phyloP scores from a whole-genome alignment of 306 rosid species.

The Ammopiptanthus mongolicus region DNA sequence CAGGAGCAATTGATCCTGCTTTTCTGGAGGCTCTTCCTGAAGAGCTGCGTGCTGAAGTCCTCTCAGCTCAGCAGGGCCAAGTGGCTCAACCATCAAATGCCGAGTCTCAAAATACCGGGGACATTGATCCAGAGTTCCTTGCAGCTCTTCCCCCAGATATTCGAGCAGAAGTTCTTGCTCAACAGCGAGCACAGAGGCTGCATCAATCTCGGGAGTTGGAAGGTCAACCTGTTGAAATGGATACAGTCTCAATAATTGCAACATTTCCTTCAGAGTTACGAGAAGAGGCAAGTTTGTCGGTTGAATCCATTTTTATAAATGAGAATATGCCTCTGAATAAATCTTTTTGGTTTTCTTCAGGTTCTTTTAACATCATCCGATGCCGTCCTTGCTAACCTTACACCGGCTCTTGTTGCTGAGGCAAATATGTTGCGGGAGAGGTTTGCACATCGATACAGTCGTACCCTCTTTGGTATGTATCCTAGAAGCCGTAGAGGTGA shows the following conservation, averaged over 20 bases:
- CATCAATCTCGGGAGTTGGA: slow-evolving; percentile 96
- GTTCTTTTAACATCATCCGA: slow-evolving; percentile 96
- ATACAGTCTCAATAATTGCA: slow-evolving; percentile 94
- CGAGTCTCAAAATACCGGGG: slow-evolving; percentile 71
- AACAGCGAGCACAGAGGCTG: slow-evolving; percentile 91
- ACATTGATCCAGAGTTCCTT: slow-evolving; percentile 98
- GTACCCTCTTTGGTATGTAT: slow-evolving; percentile 85
- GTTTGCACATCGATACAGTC: slow-evolving; percentile 91
- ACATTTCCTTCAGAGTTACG: slow-evolving; percentile 95
- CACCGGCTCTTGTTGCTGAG: slow-evolving; percentile 98
- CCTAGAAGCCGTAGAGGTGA: slow-evolving; percentile 95
- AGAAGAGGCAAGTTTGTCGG: slow-evolving; percentile 64
- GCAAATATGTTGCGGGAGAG: slow-evolving; percentile 94
- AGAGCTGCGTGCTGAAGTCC: slow-evolving; percentile 96
- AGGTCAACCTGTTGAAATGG: slow-evolving; percentile 99
- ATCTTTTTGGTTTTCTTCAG: slow-evolving; percentile 31
- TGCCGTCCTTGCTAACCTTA: slow-evolving; percentile 90
- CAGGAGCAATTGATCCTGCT: slow-evolving; percentile 94
- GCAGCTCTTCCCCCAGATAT: slow-evolving; percentile 98
- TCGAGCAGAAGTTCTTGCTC: slow-evolving; percentile 96
- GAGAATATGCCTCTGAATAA: slow-evolving; percentile 5
- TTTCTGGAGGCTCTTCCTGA: slow-evolving; percentile 97
- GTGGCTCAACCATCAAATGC: slow-evolving; percentile 66
- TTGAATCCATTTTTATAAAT: neutral
- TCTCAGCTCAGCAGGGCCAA: slow-evolving; percentile 92